Base-by-base conservation (phyloP, 2,329 filamentous ascomycete genomes). In the Endoconidiophora polonica region DNA sequence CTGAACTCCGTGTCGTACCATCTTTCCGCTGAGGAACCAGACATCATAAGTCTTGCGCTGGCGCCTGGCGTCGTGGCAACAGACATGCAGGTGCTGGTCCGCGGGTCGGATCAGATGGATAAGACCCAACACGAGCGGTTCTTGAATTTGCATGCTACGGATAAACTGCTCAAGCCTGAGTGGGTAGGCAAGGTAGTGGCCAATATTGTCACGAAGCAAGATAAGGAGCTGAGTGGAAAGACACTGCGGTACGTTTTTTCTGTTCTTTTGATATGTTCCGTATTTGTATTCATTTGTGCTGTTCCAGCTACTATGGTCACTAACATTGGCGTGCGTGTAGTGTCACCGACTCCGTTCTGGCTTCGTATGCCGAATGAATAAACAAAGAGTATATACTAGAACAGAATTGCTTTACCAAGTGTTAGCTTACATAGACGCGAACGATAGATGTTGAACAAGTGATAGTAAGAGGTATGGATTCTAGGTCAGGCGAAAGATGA, bases 171-270 rank as follows among this genome's bases (percentile, higher is more conserved):
- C 55, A 79, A 74, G 64, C 86, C 88, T 0, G 86, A 94, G 58
- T 81, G 87, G 64, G 85, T 90, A 0, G 90, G 86, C 0, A 69
- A 80, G 63, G 86, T 95, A 10, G 90, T 96, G 64, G 88, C 87
- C 2, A 82, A 76, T 58, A 68, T 96, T 55, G 81, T 79, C 0
- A 62, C 85, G 14, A 68, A 73, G 44, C 83, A 78, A 4, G 70
- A 74, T 3, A 74, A 67, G 49, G 74, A 79, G 16, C 64, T 95
- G 56, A 88, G 74, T 59, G 91, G 91, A 24, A 79, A 79, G 58
- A 87, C 84, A 60, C 65, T 91, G 58, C 79, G 65, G 76, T 85
- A 70, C 38, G 51, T 53, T 55, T 73, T 72, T 69, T 29, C 50
- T 38, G 7, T 33, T 26, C 23, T 10, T 18, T 33, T 16, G 38